Base-by-base conservation (phyloP, 495 filamentous ascomycete species). In the Penicillium simplicissimum region DNA sequence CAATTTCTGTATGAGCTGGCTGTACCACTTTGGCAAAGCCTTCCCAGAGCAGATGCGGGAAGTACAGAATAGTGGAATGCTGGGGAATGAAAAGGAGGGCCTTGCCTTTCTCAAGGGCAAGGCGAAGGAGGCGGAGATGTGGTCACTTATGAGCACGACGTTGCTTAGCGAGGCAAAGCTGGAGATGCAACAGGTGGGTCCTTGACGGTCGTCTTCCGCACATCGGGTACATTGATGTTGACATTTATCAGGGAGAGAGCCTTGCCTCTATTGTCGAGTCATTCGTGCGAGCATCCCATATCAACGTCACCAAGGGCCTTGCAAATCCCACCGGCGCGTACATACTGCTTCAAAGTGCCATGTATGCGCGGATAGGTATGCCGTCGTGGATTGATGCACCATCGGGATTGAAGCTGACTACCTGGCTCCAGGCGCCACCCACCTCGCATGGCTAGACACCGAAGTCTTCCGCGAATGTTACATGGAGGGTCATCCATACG, bases 1-100 rank as follows among this genome's bases (percentile, higher is more conserved):
- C 38, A 98, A 97, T 73, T 97, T 96, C 75, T 91, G 91, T 47
- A 84, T 98, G 64, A 96, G 91, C 71, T 98, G 95, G 96, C 81
- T 98, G n/a, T 95, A 96, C 71, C 93, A 97, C 71, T 94, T 98
- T 66, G 88, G 88, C 33, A 89, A 92, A 67, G 85, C 90, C 0
- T 92, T 96, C 70, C 92, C 93, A 0, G 81, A 85, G 49, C 82
- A 93, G 47, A 87, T 94, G 65, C 83, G 82, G 33, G 84, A 88
- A 45, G 79, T 90, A 1, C 86, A 88, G 40, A 86, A 88, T 42
- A 86, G 82, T 60, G 89, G 87, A 47, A 86, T 91, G 81, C 75
- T 92, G 13, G 89, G 89, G 1, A 88, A 87, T 62, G 90, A 94
- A 52, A 88, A 88, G 60, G 93, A 97, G 61, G 90, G 86, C 0